Conservation (phyloP, 163 green algal species). For the Chlorella variabilis region DNA sequence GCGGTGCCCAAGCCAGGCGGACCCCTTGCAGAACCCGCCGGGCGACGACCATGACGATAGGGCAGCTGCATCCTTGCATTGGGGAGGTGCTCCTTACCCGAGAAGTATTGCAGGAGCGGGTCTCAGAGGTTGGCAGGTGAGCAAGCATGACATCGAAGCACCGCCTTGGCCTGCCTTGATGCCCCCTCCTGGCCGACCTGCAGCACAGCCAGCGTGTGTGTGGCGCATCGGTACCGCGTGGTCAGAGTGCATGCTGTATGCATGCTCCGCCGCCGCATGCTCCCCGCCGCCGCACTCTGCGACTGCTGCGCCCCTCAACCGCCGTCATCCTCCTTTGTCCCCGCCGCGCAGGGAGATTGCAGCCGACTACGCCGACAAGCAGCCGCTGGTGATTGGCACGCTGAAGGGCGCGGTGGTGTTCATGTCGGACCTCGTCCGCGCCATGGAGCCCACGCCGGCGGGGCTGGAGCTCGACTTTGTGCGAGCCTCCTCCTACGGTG, state of each 20-base stretch:
- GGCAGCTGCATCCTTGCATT: background rate
- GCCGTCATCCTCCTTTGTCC: background rate
- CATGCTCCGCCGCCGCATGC: background rate
- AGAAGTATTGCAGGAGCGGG: background rate
- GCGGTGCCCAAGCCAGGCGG: too few species aligned
- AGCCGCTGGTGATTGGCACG: conserved; percentile 63
- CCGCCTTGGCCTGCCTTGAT: too few species aligned
- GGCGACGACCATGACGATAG: background rate
- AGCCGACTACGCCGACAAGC: conserved; percentile 58
- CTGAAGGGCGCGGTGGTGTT: conserved; percentile 74
- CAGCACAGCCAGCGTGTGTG: too few species aligned
- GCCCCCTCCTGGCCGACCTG: too few species aligned
- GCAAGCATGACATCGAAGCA: background rate
- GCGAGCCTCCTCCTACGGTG: conserved; percentile 50
- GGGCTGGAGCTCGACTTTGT: conserved; percentile 68
- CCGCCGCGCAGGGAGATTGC: conserved; percentile 55
- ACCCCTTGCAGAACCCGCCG: too few species aligned
- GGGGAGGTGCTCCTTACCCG: background rate
- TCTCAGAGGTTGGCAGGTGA: background rate
- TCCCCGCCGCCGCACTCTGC: background rate
- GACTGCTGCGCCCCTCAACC: background rate
- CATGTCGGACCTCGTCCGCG: conserved; percentile 61
- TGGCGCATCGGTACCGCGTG: too few species aligned
- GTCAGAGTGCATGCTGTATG: too few species aligned
- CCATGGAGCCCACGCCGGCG: conserved; percentile 60